Evolutionary conservation across 164 flowering plant species (phyloP), one percentile per base, ranked within the genome.

Genomic region (Piper longum): DNA sequence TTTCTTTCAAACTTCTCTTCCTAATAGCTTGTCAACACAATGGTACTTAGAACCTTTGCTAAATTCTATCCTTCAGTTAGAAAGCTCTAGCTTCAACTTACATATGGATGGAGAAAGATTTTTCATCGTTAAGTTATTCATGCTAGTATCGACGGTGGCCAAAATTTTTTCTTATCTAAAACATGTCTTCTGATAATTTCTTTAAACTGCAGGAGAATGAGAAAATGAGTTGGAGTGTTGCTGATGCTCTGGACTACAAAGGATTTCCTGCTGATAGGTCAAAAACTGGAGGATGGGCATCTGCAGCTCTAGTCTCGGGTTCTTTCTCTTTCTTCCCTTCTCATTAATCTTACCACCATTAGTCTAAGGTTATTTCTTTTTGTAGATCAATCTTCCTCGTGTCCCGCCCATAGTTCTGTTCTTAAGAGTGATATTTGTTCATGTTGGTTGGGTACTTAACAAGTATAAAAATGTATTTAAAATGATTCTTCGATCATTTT

Each of bases 231-330:
- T 80, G 80, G 85, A 59, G 76, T 0, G 87, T 81, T n/a, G 73
- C 75, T 0, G 91, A 87, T 75, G 86, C 97, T 0, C 78, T 81
- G 36, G 85, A 88, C 71, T 80, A 79, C 79, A 80, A 77, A 52
- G 98, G 87, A 9, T 75, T 66, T 59, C 93, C 95, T 7, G 98
- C 96, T 62, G 86, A 86, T 58, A 79, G 66, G 65, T 69, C 95
- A 7, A 91, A 72, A 76, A 85, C 96, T 36, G 96, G 98, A 18
- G 96, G 98, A 64, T 91, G 98, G 98, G 71, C 82, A 5, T 80
- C 84, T 3, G 95, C 98, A 41, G 87, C 91, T 17, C 86, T 83
- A 16, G 80, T 86, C 60, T 72, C 88, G 62, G 96, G 98, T 91
- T 62, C 57, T 71, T 73, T 62, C n/a, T 41, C 26, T 16, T 17